Base-by-base conservation (phyloP, 2,329 filamentous ascomycete genomes). In the Rhexocercosporidium sp. region DNA sequence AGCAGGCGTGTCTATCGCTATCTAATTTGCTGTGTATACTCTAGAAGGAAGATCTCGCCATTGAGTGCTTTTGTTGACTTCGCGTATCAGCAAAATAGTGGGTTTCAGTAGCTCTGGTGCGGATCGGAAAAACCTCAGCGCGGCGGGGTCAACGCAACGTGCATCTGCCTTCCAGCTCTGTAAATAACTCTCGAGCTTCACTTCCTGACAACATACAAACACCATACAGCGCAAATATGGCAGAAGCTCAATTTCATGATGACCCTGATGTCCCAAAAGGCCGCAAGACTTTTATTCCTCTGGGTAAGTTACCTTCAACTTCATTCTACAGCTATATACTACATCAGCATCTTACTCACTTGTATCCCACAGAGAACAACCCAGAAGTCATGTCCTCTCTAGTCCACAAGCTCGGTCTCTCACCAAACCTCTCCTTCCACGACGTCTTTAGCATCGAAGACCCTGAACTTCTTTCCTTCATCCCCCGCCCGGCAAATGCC, bases 391-490 rank as follows among this genome's bases (percentile, higher is more conserved):
- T 98, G 90, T 94, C 90, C 62, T 82, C 85, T 49, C 89, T 98
- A 47, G 87, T 96, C 64, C 93, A 92, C 82, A 89, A 90, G 73
- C 91, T 98, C 22, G 95, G 95, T 70, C 88, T 98, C 63, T 91
- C 92, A 12, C 76, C 81, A n/a, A 84, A 86, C 27, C 86, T 98
- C 53, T 86, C 88, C 74, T 90, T 97, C 81, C 92, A 97, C 83
- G 96, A 98, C 81, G 93, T 99, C 78, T 97, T 91, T 85, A 94
- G 91, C 73, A 91, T 99, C 75, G 90, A 92, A 70, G 95, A 98
- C 64, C 90, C 92, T 0, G 90, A 94, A 59, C 87, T 98, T 47
- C 89, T 98, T 64, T 88, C 89, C 69, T 96, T 97, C 81, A 88
- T 98, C 47, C 94, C 96, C 0, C 92, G 95, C 1, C 96, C 96